Percentiles rank a stretch among this genome's conserved stretches.
Conservation (phyloP, 2,329 filamentous ascomycete genomes). For the Botryosphaeria dothidea region DNA sequence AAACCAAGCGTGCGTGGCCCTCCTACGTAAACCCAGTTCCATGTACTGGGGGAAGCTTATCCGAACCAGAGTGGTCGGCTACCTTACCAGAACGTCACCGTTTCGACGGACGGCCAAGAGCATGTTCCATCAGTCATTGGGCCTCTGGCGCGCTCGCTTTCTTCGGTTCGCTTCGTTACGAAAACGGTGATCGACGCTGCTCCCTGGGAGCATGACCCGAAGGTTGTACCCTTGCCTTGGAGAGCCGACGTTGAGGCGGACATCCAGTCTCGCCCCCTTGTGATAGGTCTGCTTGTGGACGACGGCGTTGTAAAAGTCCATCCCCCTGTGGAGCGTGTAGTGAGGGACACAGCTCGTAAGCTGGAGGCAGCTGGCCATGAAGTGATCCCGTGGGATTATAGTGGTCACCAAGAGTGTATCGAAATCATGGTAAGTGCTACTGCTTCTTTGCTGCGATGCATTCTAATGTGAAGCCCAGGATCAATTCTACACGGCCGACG, state of each 20-base stretch:
- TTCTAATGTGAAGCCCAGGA: slow-evolving; percentile 18
- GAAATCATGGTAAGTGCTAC: slow-evolving; percentile 10
- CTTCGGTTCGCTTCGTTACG: slow-evolving; percentile 57
- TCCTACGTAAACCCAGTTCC: background rate
- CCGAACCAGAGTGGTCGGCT: slow-evolving; percentile 51
- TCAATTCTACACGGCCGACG: slow-evolving; percentile 4
- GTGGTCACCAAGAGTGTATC: slow-evolving; percentile 23
- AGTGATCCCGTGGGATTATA: slow-evolving; percentile 32
- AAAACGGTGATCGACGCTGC: slow-evolving; percentile 58
- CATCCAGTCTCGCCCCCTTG: slow-evolving; percentile 54
- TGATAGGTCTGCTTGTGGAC: slow-evolving; percentile 27
- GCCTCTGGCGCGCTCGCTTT: slow-evolving; percentile 59
- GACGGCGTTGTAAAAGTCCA: slow-evolving; percentile 9
- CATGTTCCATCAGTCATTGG: slow-evolving; percentile 64
- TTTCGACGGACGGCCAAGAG: slow-evolving; percentile 65
- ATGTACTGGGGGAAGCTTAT: slow-evolving; percentile 6
- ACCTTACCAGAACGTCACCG: slow-evolving; percentile 51
- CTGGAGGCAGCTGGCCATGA: slow-evolving; percentile 33
- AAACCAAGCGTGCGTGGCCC: slow-evolving; percentile 25
- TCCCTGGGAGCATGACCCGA: slow-evolving; percentile 68
- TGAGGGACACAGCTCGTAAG: slow-evolving; percentile 30
- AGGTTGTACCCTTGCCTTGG: slow-evolving; percentile 69
- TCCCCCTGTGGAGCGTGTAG: slow-evolving; percentile 26
- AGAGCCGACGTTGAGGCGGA: slow-evolving; percentile 48
- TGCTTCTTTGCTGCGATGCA: background rate